Base-by-base conservation (phyloP, 2,329 filamentous ascomycete species). In the Phyllosticta ampelicida region DNA sequence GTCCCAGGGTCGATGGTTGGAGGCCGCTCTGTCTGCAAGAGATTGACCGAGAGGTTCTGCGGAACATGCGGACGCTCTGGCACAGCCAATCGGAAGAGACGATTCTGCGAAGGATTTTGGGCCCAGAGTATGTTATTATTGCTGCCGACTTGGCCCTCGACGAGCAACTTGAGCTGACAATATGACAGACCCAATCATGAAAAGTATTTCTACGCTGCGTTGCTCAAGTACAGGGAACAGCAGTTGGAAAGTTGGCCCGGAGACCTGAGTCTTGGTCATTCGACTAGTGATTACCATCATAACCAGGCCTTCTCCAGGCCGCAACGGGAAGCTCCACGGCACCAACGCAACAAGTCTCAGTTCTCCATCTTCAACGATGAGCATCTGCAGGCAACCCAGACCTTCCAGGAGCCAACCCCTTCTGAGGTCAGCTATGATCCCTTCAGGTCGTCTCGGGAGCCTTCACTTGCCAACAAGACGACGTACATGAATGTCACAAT, bases 41-140 rank as follows among this genome's bases (percentile, higher is more conserved):
- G 18, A 84, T 97, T 56, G 90, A 96, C 65, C 75, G 81, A 52
- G 88, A 95, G 63, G 82, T 96, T 26, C 73, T 97, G 53, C 83
- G 90, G 49, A 92, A 95, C 70, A 78, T 99, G 62, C 86, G 87
- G 60, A 92, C 90, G 2, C 80, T 97, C 66, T 97, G 90, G 91
- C 91, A 97, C 74, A 87, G 86, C 65, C 86, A 89, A 63, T 83
- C 82, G 30, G 87, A 92, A 63, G 81, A 86, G 26, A 80, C 85
- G 18, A 74, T 97, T 20, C 79, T 86, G 21, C 76, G 83, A 58
- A 86, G 84, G 66, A 77, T 97, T n/a, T 63, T 76, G 56, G 75
- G 70, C 63, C 66, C 71, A 50, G 75, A 78, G 64, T 73, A 70
- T 70, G 71, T 64, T n/a, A n/a, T n/a, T n/a, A n/a, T n/a, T n/a